Evolutionary conservation across 768 basidiomycete genomes (phyloP), one percentile per base, ranked within the genome.

Genomic region (Rhodotorula toruloides): DNA sequence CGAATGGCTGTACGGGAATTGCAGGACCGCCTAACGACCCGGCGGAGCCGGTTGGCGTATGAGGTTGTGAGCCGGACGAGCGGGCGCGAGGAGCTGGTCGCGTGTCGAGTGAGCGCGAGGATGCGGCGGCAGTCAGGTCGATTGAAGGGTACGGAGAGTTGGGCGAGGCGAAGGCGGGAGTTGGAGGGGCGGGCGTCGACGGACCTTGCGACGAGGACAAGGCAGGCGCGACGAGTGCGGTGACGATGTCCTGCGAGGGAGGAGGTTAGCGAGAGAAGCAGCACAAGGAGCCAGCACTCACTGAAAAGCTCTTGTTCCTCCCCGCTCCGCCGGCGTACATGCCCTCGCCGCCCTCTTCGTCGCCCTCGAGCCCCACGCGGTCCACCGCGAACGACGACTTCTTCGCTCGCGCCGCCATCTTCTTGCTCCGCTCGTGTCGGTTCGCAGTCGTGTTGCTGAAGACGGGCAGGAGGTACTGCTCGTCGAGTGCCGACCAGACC

Each of bases 401-500:
- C n/a, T n/a, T n/a, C n/a, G n/a, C n/a, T n/a, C n/a, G n/a, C n/a
- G n/a, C n/a, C n/a, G n/a, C n/a, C n/a, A n/a, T n/a, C 34, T 52
- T 52, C 34, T 32, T 34, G 14, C 19, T 22, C 32, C 10, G 19
- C 32, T 52, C 21, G 22, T 25, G 19, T 9, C 50, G 31, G 32
- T 12, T 36, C 22, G 34, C 32, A 8, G 50, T 52, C 50, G 50
- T 12, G 31, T 52, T 32, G 32, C 29, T 63, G 50, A 75, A 75
- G 8, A 74, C 73, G 29, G 71, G 80, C 91, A 98, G 43, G 27
- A 99, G 80, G 77, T 94, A 99, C 70, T 91, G 83, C 79, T 99
- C 92, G 78, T 99, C 94, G 44, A 99, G 79, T 50, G 87, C 83
- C 73, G 92, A 91, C 85, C 97, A 97, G 91, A 92, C 97, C 77